Percentiles rank a stretch among this genome's conserved stretches.
Evolutionary conservation across 1,284 basidiomycete species (phyloP).

Genomic region (Flammula alnicola): DNA sequence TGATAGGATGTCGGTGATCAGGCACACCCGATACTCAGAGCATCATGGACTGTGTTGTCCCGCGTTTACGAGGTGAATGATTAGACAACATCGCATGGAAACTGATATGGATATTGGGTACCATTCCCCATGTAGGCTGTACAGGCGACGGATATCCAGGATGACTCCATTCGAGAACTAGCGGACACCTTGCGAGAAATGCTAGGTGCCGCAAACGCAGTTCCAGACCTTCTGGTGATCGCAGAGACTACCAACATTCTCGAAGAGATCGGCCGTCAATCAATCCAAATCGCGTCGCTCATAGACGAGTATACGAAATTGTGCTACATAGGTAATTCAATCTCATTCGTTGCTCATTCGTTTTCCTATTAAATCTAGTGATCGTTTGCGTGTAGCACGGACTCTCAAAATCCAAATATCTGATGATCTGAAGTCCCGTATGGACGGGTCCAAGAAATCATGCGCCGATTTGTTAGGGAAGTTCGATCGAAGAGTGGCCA

Average conservation of each 20-base stretch:
- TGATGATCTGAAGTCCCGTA: background rate
- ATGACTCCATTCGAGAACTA: too few relatives aligned
- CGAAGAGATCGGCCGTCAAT: conserved; percentile 10
- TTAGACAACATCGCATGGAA: too few relatives aligned
- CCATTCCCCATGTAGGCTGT: too few relatives aligned
- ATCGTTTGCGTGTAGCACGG: background rate
- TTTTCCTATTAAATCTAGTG: background rate
- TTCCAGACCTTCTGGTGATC: conserved; percentile 1
- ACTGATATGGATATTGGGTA: too few relatives aligned
- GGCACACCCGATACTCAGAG: too few relatives aligned
- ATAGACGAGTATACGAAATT: conserved; percentile 11
- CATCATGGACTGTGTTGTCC: too few relatives aligned
- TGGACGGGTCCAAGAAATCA: background rate
- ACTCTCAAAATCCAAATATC: background rate
- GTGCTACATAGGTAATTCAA: background rate
- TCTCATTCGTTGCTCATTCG: too few relatives aligned
- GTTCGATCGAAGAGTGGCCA: background rate
- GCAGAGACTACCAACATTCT: conserved; percentile 8
- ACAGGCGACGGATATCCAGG: too few relatives aligned
- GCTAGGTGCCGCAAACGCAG: too few relatives aligned
- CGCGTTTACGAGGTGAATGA: too few relatives aligned
- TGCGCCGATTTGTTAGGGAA: background rate
- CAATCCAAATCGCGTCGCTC: conserved; percentile 4
- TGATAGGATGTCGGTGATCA: too few relatives aligned
- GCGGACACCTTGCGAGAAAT: too few relatives aligned